Evolutionary conservation across 805 yeast genomes (phyloP).

Genomic region (Wickerhamomyces rabaulensis): DNA sequence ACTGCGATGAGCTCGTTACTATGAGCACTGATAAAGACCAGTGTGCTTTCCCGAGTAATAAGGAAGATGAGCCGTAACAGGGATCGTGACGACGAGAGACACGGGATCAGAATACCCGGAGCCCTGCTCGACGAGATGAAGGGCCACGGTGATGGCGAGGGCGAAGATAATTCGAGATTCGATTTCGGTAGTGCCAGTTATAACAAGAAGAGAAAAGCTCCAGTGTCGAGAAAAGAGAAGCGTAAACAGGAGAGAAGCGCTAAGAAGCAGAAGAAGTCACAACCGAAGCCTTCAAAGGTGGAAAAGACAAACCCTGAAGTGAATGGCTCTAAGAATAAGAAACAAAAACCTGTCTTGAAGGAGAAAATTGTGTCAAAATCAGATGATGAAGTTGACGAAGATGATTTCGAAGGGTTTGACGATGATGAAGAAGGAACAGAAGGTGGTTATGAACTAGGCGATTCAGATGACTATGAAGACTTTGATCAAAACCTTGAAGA

Average conservation of each 20-base stretch:
- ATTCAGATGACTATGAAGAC: slow-evolving; percentile 25
- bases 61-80: slow-evolving; percentile 8
- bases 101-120: slow-evolving; percentile 55
- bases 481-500: slow-evolving; percentile 18
- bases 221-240: slow-evolving; percentile 34
- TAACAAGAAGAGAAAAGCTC: slow-evolving; percentile 30
- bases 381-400: slow-evolving; percentile 17
- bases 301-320: slow-evolving; percentile 26
- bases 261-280: slow-evolving; percentile 27
- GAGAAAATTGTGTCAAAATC: slow-evolving; percentile 5
- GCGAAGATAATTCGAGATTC: slow-evolving; percentile 35
- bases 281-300: slow-evolving; percentile 5
- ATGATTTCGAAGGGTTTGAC: slow-evolving; percentile 22
- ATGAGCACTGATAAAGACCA: background rate
- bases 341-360: slow-evolving; percentile 21
- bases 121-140: slow-evolving; percentile 47
- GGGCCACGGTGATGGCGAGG: slow-evolving; percentile 18
- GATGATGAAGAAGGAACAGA: slow-evolving; percentile 8
- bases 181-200: slow-evolving; percentile 18
- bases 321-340: slow-evolving; percentile 23
- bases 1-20: slow-evolving; percentile 7
- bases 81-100: slow-evolving; percentile 19
- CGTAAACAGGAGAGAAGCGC: slow-evolving; percentile 35
- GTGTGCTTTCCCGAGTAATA: background rate
- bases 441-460: slow-evolving; percentile 13